Conservation (phyloP, 306 rosid genomes). For the Lupinus albus region DNA sequence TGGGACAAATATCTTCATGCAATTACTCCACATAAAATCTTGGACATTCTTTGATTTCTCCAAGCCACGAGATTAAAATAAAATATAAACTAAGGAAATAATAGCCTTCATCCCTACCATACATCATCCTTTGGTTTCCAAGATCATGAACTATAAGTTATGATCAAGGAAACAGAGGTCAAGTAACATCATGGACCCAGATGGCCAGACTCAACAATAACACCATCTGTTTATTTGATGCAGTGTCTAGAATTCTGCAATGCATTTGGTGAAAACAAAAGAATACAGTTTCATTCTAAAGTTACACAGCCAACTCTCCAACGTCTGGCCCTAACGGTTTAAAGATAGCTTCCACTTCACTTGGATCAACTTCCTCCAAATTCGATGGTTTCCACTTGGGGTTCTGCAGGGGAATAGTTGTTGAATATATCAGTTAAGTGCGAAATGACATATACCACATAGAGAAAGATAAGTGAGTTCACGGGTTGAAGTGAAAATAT, state of each 20-base stretch:
- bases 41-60: not conserved
- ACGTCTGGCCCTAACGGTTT: conserved; percentile 61
- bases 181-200: conserved; percentile 17
- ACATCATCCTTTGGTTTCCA: conserved; percentile 27
- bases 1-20: not conserved
- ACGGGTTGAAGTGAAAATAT: not conserved
- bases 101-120: conserved; percentile 13
- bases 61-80: not conserved
- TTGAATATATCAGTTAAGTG: conserved; percentile 9
- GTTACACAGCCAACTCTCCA: conserved; percentile 53
- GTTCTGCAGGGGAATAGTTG: conserved; percentile 56
- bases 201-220: not conserved
- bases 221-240: conserved; percentile 44
- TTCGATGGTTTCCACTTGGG: conserved; percentile 84
- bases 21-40: conserved; percentile 1
- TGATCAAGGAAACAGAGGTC: conserved; percentile 24
- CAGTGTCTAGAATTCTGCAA: conserved; percentile 25
- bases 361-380: conserved; percentile 66
- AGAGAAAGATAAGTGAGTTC: not conserved
- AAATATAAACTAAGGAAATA: not conserved
- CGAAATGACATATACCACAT: conserved; percentile 15
- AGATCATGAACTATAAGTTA: conserved; percentile 31
- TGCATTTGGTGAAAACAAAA: conserved; percentile 33
- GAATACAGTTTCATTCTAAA: conserved; percentile 20
- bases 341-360: conserved; percentile 67